phyloP scores from a whole-genome alignment of 495 filamentous ascomycete genomes.

The Talaromyces ruber region DNA sequence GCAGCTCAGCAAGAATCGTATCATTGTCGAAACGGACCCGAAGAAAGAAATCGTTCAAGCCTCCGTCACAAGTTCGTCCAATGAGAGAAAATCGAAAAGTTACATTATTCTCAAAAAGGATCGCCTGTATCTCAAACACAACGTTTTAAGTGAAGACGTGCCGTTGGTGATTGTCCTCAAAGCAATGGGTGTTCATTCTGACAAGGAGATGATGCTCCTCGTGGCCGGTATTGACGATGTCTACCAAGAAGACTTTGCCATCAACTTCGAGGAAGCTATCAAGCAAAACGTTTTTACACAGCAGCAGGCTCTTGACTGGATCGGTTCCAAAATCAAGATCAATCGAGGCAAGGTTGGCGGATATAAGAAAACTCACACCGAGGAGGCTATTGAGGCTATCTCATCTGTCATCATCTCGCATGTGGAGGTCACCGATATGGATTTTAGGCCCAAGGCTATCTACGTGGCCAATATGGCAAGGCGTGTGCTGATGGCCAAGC shows the following conservation, averaged over 20 bases:
- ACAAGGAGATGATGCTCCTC: slow-evolving; percentile 86
- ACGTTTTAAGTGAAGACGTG: slow-evolving; percentile 83
- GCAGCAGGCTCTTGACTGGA: slow-evolving; percentile 87
- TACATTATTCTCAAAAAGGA: slow-evolving; percentile 92
- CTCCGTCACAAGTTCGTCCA: slow-evolving; percentile 95
- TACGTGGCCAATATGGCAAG: slow-evolving; percentile 96
- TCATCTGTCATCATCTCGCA: slow-evolving; percentile 88
- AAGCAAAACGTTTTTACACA: slow-evolving; percentile 80
- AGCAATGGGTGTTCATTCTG: slow-evolving; percentile 86
- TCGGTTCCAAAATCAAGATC: slow-evolving; percentile 79
- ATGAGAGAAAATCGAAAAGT: slow-evolving; percentile 94
- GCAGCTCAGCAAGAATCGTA: slow-evolving; percentile 95
- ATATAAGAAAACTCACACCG: slow-evolving; percentile 60
- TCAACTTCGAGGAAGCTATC: slow-evolving; percentile 88
- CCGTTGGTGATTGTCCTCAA: slow-evolving; percentile 89
- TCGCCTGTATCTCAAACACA: slow-evolving; percentile 80
- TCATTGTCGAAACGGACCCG: slow-evolving; percentile 87
- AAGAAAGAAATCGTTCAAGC: slow-evolving; percentile 91
- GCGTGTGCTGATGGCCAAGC: slow-evolving; percentile 85
- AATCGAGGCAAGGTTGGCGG: slow-evolving; percentile 46
- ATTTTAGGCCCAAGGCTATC: slow-evolving; percentile 90
- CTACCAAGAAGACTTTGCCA: slow-evolving; percentile 87
- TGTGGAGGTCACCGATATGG: slow-evolving; percentile 77
- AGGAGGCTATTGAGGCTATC: slow-evolving; percentile 86
- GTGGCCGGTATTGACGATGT: slow-evolving; percentile 73